These are phyloP conservation scores for Alternaria metachromatica DNA, from an alignment of 2,329 filamentous ascomycete genomes.

Conservation along the genomic window DNA sequence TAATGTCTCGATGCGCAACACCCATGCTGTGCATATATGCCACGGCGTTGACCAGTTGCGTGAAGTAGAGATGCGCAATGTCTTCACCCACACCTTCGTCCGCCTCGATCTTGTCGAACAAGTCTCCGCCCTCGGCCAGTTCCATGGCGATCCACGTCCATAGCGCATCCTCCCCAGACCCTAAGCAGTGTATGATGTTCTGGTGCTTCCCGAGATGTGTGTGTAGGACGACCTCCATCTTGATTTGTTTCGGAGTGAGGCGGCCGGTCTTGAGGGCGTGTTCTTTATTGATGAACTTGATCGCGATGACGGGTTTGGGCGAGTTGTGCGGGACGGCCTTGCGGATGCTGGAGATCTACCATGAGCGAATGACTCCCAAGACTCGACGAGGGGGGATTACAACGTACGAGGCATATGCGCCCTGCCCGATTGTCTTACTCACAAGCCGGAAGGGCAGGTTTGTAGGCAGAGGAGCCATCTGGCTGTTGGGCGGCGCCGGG, in stretches of 20 bases:
- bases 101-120: conserved; percentile 99
- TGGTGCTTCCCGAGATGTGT: conserved; percentile 85
- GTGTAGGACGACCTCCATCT: conserved; percentile 91
- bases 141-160: conserved; percentile 99
- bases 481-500: conserved; percentile 62
- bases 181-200: conserved; percentile 93
- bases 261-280: conserved; percentile 90
- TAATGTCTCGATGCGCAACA: conserved; percentile 79
- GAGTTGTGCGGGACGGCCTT: conserved; percentile 81
- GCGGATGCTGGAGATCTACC: conserved; percentile 64
- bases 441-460: conserved; percentile 93
- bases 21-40: conserved; percentile 96
- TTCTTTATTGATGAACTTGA: conserved; percentile 98
- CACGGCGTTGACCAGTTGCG: conserved; percentile 87
- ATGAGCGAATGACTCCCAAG: neutral
- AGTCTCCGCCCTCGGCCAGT: conserved; percentile 89
- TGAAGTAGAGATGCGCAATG: conserved; percentile 95
- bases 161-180: conserved; percentile 79
- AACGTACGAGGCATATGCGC: conserved; percentile 85
- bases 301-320: conserved; percentile 82
- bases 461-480: conserved; percentile 82
- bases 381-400: too few species aligned
- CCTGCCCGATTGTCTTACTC: conserved; percentile 94
- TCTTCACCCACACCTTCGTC: conserved; percentile 94
- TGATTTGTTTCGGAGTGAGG: conserved; percentile 85